phyloP scores from a whole-genome alignment of 2,329 filamentous ascomycete genomes.

The Sporothrix protearum region DNA sequence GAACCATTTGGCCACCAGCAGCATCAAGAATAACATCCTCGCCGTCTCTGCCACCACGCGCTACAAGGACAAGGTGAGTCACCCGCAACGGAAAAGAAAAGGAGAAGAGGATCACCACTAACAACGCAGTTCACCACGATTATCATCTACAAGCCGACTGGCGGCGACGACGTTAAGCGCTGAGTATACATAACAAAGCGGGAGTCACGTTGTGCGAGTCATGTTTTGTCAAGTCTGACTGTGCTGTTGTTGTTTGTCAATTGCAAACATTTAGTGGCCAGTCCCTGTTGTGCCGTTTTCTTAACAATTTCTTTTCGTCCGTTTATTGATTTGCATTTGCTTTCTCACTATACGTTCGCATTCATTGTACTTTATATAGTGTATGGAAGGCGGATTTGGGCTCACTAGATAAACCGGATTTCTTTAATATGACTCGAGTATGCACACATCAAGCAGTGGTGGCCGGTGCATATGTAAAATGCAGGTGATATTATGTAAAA shows the following conservation, averaged over 20 bases:
- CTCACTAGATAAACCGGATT: neutral
- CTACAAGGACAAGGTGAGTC: slow-evolving; percentile 82
- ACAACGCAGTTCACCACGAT: slow-evolving; percentile 81
- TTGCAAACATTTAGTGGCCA: neutral
- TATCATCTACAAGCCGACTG: slow-evolving; percentile 92
- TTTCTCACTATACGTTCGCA: neutral
- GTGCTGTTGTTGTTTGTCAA: neutral
- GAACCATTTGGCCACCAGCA: slow-evolving; percentile 95
- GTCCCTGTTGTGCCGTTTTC: neutral
- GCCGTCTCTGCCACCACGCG: slow-evolving; percentile 96
- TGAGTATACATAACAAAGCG: neutral
- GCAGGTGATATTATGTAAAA: neutral
- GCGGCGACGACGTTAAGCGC: slow-evolving; percentile 45
- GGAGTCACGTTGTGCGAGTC: neutral
- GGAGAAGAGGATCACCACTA: neutral
- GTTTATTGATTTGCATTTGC: neutral
- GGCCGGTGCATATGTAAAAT: neutral
- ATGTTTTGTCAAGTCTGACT: neutral
- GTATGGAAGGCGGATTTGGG: slow-evolving; percentile 7
- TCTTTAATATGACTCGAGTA: neutral
- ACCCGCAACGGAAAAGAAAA: neutral
- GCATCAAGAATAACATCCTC: slow-evolving; percentile 93
- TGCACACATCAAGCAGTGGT: neutral
- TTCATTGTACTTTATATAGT: neutral
- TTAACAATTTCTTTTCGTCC: no score